Evolutionary conservation across 176 grass and related monocot species (phyloP).

Genomic region (Elaeis guineensis): DNA sequence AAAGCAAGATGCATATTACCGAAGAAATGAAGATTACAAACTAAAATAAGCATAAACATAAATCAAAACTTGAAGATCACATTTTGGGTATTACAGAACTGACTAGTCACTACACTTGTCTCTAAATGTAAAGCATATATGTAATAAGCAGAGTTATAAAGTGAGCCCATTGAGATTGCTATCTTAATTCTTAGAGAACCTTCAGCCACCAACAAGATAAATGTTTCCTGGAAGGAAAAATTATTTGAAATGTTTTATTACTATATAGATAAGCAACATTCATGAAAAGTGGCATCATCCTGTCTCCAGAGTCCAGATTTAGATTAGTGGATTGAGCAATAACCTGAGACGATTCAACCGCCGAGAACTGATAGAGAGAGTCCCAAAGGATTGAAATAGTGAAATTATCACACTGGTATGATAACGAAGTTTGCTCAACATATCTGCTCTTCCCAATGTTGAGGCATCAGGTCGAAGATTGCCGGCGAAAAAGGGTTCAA

Average conservation of each 20-base stretch:
- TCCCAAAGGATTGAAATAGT: constrained; percentile 92
- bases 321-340: constrained; percentile 10
- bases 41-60: too few relatives aligned
- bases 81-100: too few relatives aligned
- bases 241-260: not conserved
- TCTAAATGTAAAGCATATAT: too few relatives aligned
- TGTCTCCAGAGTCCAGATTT: constrained; percentile 7
- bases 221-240: not conserved
- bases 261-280: not conserved
- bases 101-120: too few relatives aligned
- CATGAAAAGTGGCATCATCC: not conserved
- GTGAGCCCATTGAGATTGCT: too few relatives aligned
- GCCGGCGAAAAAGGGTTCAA: constrained; percentile 93
- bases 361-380: constrained; percentile 82
- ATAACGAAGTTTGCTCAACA: constrained; percentile 97
- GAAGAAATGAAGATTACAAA: too few relatives aligned
- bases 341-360: constrained; percentile 96
- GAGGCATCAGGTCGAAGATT: constrained; percentile 90
- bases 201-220: not conserved
- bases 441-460: constrained; percentile 89
- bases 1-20: too few relatives aligned
- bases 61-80: too few relatives aligned
- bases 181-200: too few relatives aligned
- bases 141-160: too few relatives aligned
- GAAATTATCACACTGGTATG: constrained; percentile 97